Conservation (phyloP, 495 filamentous ascomycete genomes). For the Venustampulla echinocandica region DNA sequence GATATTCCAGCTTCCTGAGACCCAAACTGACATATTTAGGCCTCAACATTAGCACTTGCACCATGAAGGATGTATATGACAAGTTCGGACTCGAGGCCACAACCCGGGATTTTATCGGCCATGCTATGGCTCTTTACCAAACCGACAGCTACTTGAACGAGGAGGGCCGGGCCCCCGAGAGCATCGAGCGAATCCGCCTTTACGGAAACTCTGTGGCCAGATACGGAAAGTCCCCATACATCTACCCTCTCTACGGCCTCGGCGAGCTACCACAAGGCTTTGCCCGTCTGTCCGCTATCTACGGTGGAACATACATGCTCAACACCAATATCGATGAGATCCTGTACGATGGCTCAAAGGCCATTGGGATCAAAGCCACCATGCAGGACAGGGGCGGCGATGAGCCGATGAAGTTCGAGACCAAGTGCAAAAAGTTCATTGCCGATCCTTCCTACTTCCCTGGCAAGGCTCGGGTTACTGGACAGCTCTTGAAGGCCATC, state of each 20-base stretch:
- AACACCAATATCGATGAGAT: slow-evolving; percentile 91
- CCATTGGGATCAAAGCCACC: slow-evolving; percentile 89
- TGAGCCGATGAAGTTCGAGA: slow-evolving; percentile 85
- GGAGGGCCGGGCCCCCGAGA: slow-evolving; percentile 67
- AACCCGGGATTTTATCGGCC: slow-evolving; percentile 92
- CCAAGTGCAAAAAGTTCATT: slow-evolving; percentile 91
- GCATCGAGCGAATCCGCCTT: slow-evolving; percentile 84
- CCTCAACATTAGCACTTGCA: slow-evolving; percentile 65
- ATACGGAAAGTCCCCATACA: slow-evolving; percentile 98
- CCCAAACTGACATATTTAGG: slow-evolving; percentile 41
- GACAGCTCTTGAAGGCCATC: slow-evolving; percentile 89
- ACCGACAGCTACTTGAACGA: slow-evolving; percentile 77
- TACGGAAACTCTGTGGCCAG: slow-evolving; percentile 98
- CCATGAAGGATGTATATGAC: slow-evolving; percentile 96
- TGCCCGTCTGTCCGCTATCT: slow-evolving; percentile 92
- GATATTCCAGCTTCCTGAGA: not conserved
- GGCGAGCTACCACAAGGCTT: slow-evolving; percentile 98
- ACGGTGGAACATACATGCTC: slow-evolving; percentile 98
- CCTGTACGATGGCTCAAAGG: slow-evolving; percentile 69
- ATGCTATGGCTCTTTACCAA: slow-evolving; percentile 94
- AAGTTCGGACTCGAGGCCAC: slow-evolving; percentile 89
- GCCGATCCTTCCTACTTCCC: slow-evolving; percentile 97
- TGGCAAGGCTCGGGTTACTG: slow-evolving; percentile 73
- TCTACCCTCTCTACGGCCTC: slow-evolving; percentile 96
- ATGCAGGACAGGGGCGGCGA: slow-evolving; percentile 77